phyloP scores from a whole-genome alignment of 805 yeast genomes.

The Candida manassasensis region DNA sequence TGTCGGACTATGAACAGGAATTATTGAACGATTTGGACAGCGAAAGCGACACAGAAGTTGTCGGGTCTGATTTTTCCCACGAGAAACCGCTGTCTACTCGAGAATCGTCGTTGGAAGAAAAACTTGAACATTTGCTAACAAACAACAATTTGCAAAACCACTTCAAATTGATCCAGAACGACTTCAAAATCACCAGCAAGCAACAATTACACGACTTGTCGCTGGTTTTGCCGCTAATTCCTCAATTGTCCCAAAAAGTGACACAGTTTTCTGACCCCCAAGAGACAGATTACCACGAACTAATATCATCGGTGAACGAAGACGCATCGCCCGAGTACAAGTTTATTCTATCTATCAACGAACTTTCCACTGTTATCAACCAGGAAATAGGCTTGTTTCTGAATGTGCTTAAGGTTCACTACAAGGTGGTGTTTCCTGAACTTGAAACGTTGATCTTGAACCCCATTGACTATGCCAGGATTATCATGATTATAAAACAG shows the following conservation, averaged over 20 bases:
- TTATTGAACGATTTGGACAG: slow-evolving; percentile 36
- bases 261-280: slow-evolving; percentile 17
- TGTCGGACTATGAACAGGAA: slow-evolving; percentile 37
- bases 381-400: slow-evolving; percentile 50
- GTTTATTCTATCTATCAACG: slow-evolving; percentile 53
- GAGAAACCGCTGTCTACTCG: slow-evolving; percentile 6
- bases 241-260: slow-evolving; percentile 17
- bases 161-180: slow-evolving; percentile 13
- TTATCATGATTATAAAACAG: slow-evolving; percentile 49
- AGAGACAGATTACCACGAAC: slow-evolving; percentile 27
- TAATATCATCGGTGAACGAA: slow-evolving; percentile 22
- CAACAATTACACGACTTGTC: slow-evolving; percentile 20
- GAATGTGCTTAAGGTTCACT: slow-evolving; percentile 46
- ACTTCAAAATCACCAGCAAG: slow-evolving; percentile 16
- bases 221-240: slow-evolving; percentile 19
- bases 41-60: slow-evolving; percentile 15
- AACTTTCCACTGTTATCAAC: slow-evolving; percentile 47
- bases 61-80: slow-evolving; percentile 3
- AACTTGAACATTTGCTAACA: slow-evolving; percentile 11
- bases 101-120: slow-evolving; percentile 9
- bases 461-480: slow-evolving; percentile 56
- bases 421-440: slow-evolving; percentile 66
- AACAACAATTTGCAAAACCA: slow-evolving; percentile 7
- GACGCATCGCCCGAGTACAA: slow-evolving; percentile 37
- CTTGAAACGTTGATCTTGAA: slow-evolving; percentile 57